Percentiles rank a stretch among this genome's conserved stretches.
Evolutionary conservation across 2,329 filamentous ascomycete species (phyloP).

Genomic region (Cladosporium sp.): DNA sequence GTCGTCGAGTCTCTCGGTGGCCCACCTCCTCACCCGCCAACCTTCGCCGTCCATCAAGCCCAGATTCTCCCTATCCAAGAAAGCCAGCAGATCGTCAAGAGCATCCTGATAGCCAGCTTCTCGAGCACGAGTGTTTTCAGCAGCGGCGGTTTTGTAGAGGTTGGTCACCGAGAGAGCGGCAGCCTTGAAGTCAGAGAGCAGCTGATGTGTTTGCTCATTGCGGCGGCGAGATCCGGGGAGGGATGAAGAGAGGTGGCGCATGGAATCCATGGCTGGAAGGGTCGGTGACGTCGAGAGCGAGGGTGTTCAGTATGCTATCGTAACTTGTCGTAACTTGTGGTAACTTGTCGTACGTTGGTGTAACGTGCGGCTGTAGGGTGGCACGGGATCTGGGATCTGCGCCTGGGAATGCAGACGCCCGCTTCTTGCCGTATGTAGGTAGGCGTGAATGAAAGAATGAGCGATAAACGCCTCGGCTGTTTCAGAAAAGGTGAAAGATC

Average conservation of each 20-base stretch:
- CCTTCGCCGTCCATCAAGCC: conserved; percentile 77
- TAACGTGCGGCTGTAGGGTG: neutral
- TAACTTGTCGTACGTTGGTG: conserved; percentile 3
- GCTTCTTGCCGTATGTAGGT: neutral
- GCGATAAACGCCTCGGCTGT: neutral
- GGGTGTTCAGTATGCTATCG: neutral
- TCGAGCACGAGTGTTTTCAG: conserved; percentile 70
- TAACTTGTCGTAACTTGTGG: neutral
- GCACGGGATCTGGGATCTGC: conserved; percentile 1
- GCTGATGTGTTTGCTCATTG: conserved; percentile 36
- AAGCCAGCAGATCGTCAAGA: conserved; percentile 80
- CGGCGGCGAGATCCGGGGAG: conserved; percentile 46
- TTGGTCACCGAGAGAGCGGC: conserved; percentile 93
- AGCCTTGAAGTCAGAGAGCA: conserved; percentile 85
- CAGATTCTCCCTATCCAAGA: conserved; percentile 77
- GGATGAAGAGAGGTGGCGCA: conserved; percentile 60
- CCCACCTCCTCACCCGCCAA: conserved; percentile 62
- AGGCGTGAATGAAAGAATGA: neutral
- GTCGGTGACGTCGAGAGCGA: neutral
- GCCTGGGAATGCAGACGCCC: conserved; percentile 9
- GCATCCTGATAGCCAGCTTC: conserved; percentile 90
- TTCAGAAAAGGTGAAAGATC: neutral
- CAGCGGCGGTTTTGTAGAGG: conserved; percentile 86
- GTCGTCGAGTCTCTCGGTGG: conserved; percentile 65
- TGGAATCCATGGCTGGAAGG: conserved; percentile 54